A percentile compares a stretch with the other conserved stretches of the same genome.
phyloP scores from a whole-genome alignment of 2,329 filamentous ascomycete genomes.

The Thelonectria rubi region DNA sequence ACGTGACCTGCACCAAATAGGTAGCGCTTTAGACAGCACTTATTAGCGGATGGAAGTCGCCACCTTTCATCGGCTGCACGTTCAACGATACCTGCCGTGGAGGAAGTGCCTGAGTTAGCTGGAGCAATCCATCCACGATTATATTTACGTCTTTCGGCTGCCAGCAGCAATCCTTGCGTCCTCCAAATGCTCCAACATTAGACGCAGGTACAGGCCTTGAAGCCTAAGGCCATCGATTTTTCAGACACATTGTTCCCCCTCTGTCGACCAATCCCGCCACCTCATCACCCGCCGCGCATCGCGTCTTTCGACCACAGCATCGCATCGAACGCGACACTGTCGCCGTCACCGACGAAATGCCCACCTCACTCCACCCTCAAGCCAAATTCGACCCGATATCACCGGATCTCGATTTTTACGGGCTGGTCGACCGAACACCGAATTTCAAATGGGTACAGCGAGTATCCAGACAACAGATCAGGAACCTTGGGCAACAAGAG shows the following conservation, averaged over 20 bases:
- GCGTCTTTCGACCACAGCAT: not conserved
- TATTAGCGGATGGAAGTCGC: not conserved
- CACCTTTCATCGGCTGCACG: conserved; percentile 35
- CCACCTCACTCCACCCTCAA: conserved; percentile 76
- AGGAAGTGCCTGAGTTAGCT: not conserved
- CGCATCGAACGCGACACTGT: conserved; percentile 6
- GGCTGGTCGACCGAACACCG: conserved; percentile 77
- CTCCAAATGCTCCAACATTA: not conserved
- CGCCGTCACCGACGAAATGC: conserved; percentile 65
- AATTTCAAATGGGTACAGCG: conserved; percentile 90
- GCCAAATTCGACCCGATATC: conserved; percentile 93
- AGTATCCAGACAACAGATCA: conserved; percentile 81
- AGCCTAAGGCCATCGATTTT: too few species aligned
- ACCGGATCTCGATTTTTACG: conserved; percentile 80
- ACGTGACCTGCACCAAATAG: conserved; percentile 25
- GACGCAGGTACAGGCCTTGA: not conserved
- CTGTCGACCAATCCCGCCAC: conserved; percentile 9
- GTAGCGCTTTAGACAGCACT: not conserved
- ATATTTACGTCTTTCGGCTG: not conserved
- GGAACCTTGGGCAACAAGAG: conserved; percentile 76
- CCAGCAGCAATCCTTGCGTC: not conserved
- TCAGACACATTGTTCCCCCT: not conserved
- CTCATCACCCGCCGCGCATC: not conserved
- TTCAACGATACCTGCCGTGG: conserved; percentile 15
- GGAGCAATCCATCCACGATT: not conserved